Percentiles rank a stretch among this genome's conserved stretches.
phyloP scores from a whole-genome alignment of 306 rosid genomes.

The Macrotyloma uniflorum region DNA sequence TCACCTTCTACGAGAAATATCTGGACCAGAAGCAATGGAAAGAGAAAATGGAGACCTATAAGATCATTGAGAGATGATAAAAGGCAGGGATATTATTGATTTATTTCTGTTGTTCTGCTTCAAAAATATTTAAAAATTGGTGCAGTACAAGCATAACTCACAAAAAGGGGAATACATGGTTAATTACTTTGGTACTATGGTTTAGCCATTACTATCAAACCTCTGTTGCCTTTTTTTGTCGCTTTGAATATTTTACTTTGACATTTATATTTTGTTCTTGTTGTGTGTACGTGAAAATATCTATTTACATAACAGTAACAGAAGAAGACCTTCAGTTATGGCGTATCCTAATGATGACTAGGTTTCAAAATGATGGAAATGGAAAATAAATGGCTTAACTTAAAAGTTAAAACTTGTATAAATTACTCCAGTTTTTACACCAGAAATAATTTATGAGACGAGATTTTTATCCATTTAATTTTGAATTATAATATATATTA shows the following conservation, averaged over 20 bases:
- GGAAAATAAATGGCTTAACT: not conserved
- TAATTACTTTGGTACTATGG: not conserved
- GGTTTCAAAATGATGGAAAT: not conserved
- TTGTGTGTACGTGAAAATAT: not conserved
- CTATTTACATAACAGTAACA: not conserved
- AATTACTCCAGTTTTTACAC: not conserved
- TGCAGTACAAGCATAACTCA: not conserved
- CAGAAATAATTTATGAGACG: not conserved
- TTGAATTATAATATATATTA: not conserved
- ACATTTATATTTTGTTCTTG: not conserved
- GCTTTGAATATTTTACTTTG: not conserved
- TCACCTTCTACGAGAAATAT: conserved; percentile 61
- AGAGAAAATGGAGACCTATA: conserved; percentile 51
- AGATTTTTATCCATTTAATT: not conserved
- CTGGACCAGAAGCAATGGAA: conserved; percentile 61
- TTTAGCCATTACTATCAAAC: not conserved
- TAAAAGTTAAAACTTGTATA: not conserved
- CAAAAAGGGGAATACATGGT: not conserved
- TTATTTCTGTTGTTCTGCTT: not conserved
- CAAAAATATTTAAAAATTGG: not conserved
- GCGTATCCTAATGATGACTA: not conserved
- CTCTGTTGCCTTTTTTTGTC: not conserved
- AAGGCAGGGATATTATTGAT: not conserved
- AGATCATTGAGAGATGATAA: conserved; percentile 39
- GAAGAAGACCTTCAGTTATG: not conserved